These are phyloP conservation scores for Aspergillus affinis DNA, from an alignment of 495 filamentous ascomycete genomes.

Conservation along the genomic window DNA sequence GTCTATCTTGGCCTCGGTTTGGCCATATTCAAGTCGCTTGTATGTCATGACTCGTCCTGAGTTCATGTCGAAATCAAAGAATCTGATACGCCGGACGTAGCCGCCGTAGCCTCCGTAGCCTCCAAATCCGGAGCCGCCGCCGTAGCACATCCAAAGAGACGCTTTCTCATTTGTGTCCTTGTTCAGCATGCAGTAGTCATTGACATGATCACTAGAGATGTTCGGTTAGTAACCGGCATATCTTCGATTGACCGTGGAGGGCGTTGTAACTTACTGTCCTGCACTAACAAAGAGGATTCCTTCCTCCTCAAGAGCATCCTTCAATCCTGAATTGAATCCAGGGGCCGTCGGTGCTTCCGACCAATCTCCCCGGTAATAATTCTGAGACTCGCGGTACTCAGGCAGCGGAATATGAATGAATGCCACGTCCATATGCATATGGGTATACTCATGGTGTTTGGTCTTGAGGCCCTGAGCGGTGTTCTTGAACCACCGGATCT, in stretches of 20 bases:
- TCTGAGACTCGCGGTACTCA: constrained; percentile 64
- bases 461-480: constrained; percentile 68
- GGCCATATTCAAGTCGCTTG: constrained; percentile 85
- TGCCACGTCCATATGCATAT: constrained; percentile 92
- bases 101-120: constrained; percentile 90
- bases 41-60: constrained; percentile 83
- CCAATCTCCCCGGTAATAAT: constrained; percentile 61
- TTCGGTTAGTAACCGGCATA: constrained; percentile 6
- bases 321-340: constrained; percentile 82
- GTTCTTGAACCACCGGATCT: constrained; percentile 90
- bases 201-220: constrained; percentile 75
- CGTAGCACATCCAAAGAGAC: constrained; percentile 98
- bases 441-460: constrained; percentile 75
- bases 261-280: constrained; percentile 68
- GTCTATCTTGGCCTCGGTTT: constrained; percentile 69
- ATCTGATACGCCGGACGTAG: constrained; percentile 77
- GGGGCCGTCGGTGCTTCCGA: constrained; percentile 82
- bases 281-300: constrained; percentile 82
- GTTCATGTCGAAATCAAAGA: constrained; percentile 93
- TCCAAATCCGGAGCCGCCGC: constrained; percentile 82
- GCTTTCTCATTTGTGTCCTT: constrained; percentile 49
- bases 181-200: constrained; percentile 86
- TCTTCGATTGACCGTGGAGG: constrained; percentile 5
- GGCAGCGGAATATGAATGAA: constrained; percentile 97
- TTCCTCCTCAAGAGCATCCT: constrained; percentile 80